Evolutionary conservation across 164 flowering plant genomes (phyloP), one percentile per base, ranked within the genome.

Genomic region (Magnolia officinalis): DNA sequence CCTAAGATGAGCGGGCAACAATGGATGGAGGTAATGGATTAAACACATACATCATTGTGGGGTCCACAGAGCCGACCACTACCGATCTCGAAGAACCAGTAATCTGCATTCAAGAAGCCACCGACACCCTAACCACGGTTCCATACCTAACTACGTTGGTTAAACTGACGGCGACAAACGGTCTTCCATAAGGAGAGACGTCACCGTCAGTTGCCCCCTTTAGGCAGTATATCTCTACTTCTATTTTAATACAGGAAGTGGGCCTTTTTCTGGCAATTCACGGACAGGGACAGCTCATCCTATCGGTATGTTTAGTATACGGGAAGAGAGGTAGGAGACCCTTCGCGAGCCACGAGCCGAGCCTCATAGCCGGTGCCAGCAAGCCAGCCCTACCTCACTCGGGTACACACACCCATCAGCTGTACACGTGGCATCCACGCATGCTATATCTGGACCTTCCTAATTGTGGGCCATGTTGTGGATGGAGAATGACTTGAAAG

Each of bases 221-320:
- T 65, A 37, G 52, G 51, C 31, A 67, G 67, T 50, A 23, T 72
- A 1, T 26, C 63, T 50, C 24, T 2, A 6, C 8, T 74, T 70
- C 37, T 45, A 9, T 72, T 19, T 18, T 18, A 70, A 18, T 45
- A 37, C 19, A 45, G 10, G 29, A 37, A 16, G 2, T 19, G 21
- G 72, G 72, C 55, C 45, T 37, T 45, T 21, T 65, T 20, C 18
- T 10, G 67, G 50, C 24, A 45, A 65, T 65, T 20, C 8, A 3
- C 24, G 29, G 29, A 65, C 68, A 87, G 77, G 77, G 82, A 87
- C 91, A 85, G 71, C 84, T 79, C 79, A 77, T 78, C 87, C 71
- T 75, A 59, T 80, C 29, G 1, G 74, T 14, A 23, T 74, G 74
- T 72, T 58, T 71, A 77, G 77, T 80, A 82, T 63, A 77, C 76